Evolutionary conservation across 1,284 basidiomycete species (phyloP).

Genomic region (Coniferiporia sulphurascens): DNA sequence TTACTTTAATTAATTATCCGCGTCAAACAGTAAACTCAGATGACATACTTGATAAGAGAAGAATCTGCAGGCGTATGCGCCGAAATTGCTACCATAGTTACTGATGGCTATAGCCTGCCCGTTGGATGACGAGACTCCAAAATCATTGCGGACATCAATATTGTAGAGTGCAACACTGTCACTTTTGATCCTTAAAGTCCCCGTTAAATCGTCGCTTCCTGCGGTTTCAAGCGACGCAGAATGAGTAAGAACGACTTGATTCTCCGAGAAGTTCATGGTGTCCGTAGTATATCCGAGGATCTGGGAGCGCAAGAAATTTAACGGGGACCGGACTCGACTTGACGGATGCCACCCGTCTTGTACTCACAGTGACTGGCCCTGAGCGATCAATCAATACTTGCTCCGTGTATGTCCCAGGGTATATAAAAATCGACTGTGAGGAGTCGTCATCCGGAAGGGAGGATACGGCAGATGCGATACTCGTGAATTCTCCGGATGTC

Average conservation of each 20-base stretch:
- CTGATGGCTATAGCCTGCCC: constrained; percentile 51
- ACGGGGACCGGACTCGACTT: neutral
- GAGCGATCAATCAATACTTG: constrained; percentile 47
- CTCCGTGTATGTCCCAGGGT: constrained; percentile 48
- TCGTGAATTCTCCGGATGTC: constrained; percentile 39
- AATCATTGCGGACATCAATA: constrained; percentile 50
- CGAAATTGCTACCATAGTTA: constrained; percentile 45
- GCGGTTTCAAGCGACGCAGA: constrained; percentile 33
- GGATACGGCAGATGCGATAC: constrained; percentile 37
- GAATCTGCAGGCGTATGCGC: constrained; percentile 48
- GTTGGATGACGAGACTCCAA: constrained; percentile 34
- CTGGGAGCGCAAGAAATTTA: constrained; percentile 25
- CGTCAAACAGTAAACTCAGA: neutral
- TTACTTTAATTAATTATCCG: neutral
- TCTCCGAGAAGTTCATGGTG: constrained; percentile 29
- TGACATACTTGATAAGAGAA: constrained; percentile 45
- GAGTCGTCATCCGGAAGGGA: constrained; percentile 42
- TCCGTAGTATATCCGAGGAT: constrained; percentile 44
- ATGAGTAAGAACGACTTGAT: constrained; percentile 27
- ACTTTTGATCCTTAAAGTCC: constrained; percentile 49
- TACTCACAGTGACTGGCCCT: constrained; percentile 38
- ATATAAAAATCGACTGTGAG: constrained; percentile 46
- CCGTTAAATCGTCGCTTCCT: constrained; percentile 50
- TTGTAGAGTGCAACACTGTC: constrained; percentile 51
- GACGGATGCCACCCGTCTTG: neutral